These are phyloP conservation scores for Tulasnella sp. DNA, from an alignment of 768 basidiomycete genomes.

Conservation along the genomic window DNA sequence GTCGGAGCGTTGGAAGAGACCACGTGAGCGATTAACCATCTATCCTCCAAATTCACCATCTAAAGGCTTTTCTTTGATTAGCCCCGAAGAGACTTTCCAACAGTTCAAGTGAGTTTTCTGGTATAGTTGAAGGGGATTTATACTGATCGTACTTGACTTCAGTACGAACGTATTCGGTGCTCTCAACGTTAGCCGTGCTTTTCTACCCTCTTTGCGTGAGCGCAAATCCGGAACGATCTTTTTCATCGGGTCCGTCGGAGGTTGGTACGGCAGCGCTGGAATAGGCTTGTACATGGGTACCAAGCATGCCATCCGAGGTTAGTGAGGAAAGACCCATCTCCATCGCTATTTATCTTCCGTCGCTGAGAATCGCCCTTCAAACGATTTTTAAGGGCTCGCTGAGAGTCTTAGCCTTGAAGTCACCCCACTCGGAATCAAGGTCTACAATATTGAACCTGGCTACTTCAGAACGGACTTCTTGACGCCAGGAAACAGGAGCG, in stretches of 20 bases:
- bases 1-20: slow-evolving; percentile 27
- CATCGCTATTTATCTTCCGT: neutral
- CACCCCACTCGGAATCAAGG: slow-evolving; percentile 20
- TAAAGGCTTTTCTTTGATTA: slow-evolving; percentile 1
- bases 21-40: slow-evolving; percentile 19
- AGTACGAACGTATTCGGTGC: slow-evolving; percentile 38
- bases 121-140: neutral
- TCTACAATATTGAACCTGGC: slow-evolving; percentile 19
- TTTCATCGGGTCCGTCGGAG: slow-evolving; percentile 33
- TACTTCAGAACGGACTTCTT: slow-evolving; percentile 23
- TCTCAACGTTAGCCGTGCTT: slow-evolving; percentile 33
- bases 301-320: slow-evolving; percentile 31
- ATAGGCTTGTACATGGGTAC: slow-evolving; percentile 32
- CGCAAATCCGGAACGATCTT: slow-evolving; percentile 35
- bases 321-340: slow-evolving; percentile 21
- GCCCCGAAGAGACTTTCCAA: slow-evolving; percentile 24
- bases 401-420: too few relatives aligned
- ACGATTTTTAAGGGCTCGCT: slow-evolving; percentile 19
- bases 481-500: neutral
- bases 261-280: slow-evolving; percentile 19
- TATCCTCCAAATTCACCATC: neutral
- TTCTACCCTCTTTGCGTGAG: slow-evolving; percentile 40
- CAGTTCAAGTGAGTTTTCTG: slow-evolving; percentile 25
- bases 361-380: slow-evolving; percentile 25
- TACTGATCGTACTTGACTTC: neutral